Evolutionary conservation across 2,329 filamentous ascomycete genomes (phyloP).

Genomic region (Alternaria solani): DNA sequence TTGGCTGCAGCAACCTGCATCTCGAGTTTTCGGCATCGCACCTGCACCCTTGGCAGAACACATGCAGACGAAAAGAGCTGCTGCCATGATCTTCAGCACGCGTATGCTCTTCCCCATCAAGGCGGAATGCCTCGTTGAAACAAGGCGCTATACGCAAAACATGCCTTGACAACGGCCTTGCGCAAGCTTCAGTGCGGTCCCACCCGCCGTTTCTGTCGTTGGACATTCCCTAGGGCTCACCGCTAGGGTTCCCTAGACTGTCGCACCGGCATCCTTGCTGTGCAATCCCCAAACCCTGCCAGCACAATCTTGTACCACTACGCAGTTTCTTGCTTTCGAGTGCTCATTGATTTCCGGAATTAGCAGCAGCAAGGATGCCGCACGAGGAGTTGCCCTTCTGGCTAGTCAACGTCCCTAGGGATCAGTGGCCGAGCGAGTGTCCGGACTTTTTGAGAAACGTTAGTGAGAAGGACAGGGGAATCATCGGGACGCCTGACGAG

Average conservation of each 20-base stretch:
- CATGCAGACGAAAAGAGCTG: background rate
- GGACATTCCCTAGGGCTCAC: constrained; percentile 13
- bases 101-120: background rate
- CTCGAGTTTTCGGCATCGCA: background rate
- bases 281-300: constrained; percentile 10
- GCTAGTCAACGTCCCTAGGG: constrained; percentile 78
- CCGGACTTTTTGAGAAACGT: constrained; percentile 73
- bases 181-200: constrained; percentile 19
- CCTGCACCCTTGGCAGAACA: background rate
- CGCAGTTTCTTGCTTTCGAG: background rate
- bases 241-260: constrained; percentile 9
- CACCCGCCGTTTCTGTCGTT: constrained; percentile 18
- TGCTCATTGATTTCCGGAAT: background rate
- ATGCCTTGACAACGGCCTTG: constrained; percentile 11
- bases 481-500: constrained; percentile 75
- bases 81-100: background rate
- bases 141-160: constrained; percentile 24
- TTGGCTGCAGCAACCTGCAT: background rate
- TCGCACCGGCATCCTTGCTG: constrained; percentile 20
- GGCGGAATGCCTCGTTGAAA: constrained; percentile 15
- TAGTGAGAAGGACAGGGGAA: constrained; percentile 71
- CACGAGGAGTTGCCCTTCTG: constrained; percentile 69
- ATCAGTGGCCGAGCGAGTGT: constrained; percentile 70
- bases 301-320: constrained; percentile 8
- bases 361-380: constrained; percentile 11